Conservation (phyloP, 805 yeast genomes). For the Wickerhamiella slavikovae region DNA sequence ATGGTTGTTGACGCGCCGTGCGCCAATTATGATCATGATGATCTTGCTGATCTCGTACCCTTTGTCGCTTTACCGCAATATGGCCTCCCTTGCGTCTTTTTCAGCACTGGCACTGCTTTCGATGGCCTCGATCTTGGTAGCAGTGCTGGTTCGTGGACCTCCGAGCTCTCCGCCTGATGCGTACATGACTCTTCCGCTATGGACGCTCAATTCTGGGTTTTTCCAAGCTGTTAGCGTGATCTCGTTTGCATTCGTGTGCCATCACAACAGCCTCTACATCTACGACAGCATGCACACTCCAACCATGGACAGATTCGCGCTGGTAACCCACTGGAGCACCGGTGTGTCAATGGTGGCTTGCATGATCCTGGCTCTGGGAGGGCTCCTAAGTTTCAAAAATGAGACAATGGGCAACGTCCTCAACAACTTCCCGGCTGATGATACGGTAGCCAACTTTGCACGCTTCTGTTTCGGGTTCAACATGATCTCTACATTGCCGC, state of each 20-base stretch:
- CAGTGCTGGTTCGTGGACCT: constrained; percentile 62
- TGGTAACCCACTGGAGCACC: constrained; percentile 68
- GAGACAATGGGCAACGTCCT: constrained; percentile 71
- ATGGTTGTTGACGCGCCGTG: constrained; percentile 39
- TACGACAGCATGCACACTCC: constrained; percentile 67
- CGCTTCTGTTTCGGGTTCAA: constrained; percentile 79
- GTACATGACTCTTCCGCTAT: constrained; percentile 17
- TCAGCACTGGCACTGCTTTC: constrained; percentile 70
- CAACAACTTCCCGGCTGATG: constrained; percentile 67
- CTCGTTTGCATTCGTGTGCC: constrained; percentile 89
- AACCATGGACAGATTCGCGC: constrained; percentile 51
- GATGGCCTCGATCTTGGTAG: constrained; percentile 56
- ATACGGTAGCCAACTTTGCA: constrained; percentile 61
- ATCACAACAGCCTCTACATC: constrained; percentile 80
- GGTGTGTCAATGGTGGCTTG: constrained; percentile 64
- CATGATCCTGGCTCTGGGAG: constrained; percentile 56
- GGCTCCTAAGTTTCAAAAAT: constrained; percentile 54
- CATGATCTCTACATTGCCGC: constrained; percentile 80
- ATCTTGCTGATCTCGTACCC: constrained; percentile 66
- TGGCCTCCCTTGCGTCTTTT: constrained; percentile 67
- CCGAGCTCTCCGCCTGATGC: constrained; percentile 19
- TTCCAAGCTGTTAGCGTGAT: constrained; percentile 89
- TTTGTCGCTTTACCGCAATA: constrained; percentile 57
- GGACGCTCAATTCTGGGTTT: constrained; percentile 36
- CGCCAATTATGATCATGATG: constrained; percentile 47